Conservation (phyloP, 352 stramenopile genomes). For the Pythium aquatile region DNA sequence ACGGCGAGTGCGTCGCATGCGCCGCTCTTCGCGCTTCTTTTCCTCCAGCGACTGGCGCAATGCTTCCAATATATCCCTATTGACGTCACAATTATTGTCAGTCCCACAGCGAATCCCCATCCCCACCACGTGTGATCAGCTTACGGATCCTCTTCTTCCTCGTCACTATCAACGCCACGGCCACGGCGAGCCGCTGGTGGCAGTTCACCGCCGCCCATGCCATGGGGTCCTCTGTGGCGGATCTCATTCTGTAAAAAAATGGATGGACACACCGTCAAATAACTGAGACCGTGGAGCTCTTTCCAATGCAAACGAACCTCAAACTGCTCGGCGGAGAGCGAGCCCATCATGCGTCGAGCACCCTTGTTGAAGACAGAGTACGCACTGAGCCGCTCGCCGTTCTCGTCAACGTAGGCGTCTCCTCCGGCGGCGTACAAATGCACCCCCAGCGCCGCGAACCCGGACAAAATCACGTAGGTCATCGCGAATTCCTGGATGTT, state of each 20-base stretch:
- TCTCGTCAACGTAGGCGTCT: constrained; percentile 2
- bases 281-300: background rate
- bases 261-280: background rate
- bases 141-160: constrained; percentile 55
- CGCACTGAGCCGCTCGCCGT: constrained; percentile 48
- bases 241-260: constrained; percentile 62
- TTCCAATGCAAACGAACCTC: constrained; percentile 43
- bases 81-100: background rate
- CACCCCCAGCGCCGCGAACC: constrained; percentile 37
- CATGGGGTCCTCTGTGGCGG: constrained; percentile 41
- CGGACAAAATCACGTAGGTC: constrained; percentile 63
- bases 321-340: constrained; percentile 80
- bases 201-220: constrained; percentile 23
- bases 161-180: constrained; percentile 28
- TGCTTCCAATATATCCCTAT: constrained; percentile 52
- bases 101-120: background rate
- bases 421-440: constrained; percentile 35
- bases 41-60: constrained; percentile 61
- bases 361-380: constrained; percentile 85
- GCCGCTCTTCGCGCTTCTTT: constrained; percentile 59
- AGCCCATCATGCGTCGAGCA: constrained; percentile 68
- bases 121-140: constrained; percentile 5
- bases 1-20: constrained; percentile 37
- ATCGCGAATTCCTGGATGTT: constrained; percentile 53
- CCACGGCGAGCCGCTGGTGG: constrained; percentile 9